Percentiles rank a stretch among this genome's conserved stretches.
These are phyloP conservation scores for Kazachstania africana DNA, from an alignment of 805 yeast species.

Conservation along the genomic window DNA sequence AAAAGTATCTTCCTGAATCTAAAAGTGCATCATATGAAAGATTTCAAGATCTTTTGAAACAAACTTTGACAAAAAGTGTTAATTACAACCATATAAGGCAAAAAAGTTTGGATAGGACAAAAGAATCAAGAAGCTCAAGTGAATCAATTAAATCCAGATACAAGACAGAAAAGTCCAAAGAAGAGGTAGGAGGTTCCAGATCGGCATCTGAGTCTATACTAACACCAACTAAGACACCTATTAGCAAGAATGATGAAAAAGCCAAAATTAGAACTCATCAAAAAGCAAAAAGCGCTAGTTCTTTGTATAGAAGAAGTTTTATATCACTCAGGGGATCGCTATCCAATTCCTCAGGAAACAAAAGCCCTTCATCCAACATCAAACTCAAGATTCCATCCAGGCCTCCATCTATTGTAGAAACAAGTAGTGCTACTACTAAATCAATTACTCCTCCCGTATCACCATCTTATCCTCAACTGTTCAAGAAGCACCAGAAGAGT, in stretches of 20 bases:
- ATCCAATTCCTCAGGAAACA: conserved; percentile 5
- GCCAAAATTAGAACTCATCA: conserved; percentile 19
- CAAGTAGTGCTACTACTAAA: conserved; percentile 6
- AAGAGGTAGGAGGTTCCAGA: background rate
- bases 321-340: conserved; percentile 22
- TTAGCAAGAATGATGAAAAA: conserved; percentile 10
- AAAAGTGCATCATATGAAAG: conserved; percentile 42
- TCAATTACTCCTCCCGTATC: conserved; percentile 19
- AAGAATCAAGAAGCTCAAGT: conserved; percentile 19
- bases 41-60: conserved; percentile 43
- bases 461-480: conserved; percentile 33
- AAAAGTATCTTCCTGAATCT: conserved; percentile 31
- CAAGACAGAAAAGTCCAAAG: conserved; percentile 1
- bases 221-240: conserved; percentile 10
- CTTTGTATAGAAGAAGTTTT: conserved; percentile 26
- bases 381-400: conserved; percentile 21
- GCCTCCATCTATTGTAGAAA: conserved; percentile 14
- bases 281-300: conserved; percentile 22
- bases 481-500: conserved; percentile 54
- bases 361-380: conserved; percentile 9
- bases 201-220: conserved; percentile 24
- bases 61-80: conserved; percentile 30
- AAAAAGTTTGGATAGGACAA: conserved; percentile 12
- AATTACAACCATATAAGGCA: conserved; percentile 15
- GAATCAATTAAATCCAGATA: conserved; percentile 15